A percentile compares a stretch with the other conserved stretches of the same genome.
phyloP scores from a whole-genome alignment of 306 rosid genomes.

The Quercus aquifolioides region DNA sequence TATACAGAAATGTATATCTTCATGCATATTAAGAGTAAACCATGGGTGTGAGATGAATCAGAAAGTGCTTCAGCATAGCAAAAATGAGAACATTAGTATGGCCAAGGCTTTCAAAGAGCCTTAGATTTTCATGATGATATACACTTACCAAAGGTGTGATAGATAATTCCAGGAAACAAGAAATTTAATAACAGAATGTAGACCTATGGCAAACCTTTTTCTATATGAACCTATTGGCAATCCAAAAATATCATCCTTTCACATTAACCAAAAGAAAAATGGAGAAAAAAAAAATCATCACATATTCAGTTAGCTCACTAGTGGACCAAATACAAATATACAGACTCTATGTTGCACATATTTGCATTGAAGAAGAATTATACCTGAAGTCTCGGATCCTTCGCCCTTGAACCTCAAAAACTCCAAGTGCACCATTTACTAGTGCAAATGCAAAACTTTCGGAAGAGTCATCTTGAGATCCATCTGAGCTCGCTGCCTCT shows the following conservation, averaged over 20 bases:
- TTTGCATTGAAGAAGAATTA: conserved; percentile 21
- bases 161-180: not conserved
- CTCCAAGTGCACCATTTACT: conserved; percentile 96
- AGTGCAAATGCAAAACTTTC: conserved; percentile 98
- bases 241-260: not conserved
- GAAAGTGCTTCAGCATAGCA: not conserved
- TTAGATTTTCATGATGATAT: not conserved
- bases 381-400: conserved; percentile 97
- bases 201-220: not conserved
- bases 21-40: not conserved
- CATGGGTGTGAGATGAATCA: not conserved
- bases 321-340: not conserved
- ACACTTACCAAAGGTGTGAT: not conserved
- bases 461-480: conserved; percentile 74
- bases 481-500: conserved; percentile 70
- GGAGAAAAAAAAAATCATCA: not conserved
- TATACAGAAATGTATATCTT: not conserved
- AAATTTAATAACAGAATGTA: not conserved
- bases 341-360: not conserved
- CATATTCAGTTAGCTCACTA: not conserved
- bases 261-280: not conserved
- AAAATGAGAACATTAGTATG: not conserved
- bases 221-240: not conserved
- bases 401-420: conserved; percentile 94
- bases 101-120: not conserved